A percentile compares a stretch with the other conserved stretches of the same genome.
Evolutionary conservation across 2,329 filamentous ascomycete genomes (phyloP).

Genomic region (Trichoderma breve): DNA sequence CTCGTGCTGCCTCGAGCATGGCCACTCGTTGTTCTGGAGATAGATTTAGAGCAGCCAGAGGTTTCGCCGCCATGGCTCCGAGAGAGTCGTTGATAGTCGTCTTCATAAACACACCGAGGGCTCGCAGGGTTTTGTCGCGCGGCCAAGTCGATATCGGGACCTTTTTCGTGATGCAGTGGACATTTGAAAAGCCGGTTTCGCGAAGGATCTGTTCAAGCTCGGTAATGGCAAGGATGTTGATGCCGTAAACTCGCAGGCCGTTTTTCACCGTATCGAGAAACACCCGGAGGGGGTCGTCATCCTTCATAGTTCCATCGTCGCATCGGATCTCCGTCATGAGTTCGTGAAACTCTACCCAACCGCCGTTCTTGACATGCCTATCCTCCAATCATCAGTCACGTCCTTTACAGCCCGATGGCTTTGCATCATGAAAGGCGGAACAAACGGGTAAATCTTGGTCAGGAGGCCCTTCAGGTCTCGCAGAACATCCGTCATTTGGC

Average conservation of each 20-base stretch:
- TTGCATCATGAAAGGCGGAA: background rate
- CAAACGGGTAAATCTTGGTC: slow-evolving; percentile 36
- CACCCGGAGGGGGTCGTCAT: slow-evolving; percentile 38
- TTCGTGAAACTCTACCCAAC: slow-evolving; percentile 53
- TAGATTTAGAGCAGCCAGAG: slow-evolving; percentile 40
- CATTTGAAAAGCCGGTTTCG: slow-evolving; percentile 44
- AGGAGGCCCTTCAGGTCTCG: slow-evolving; percentile 51
- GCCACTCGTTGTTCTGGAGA: slow-evolving; percentile 35
- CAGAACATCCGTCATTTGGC: slow-evolving; percentile 49
- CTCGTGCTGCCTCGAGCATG: slow-evolving; percentile 33
- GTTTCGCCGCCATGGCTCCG: slow-evolving; percentile 42
- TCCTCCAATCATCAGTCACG: slow-evolving; percentile 15
- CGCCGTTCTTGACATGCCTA: slow-evolving; percentile 45
- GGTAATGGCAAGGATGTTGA: slow-evolving; percentile 37
- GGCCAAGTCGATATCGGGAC: slow-evolving; percentile 49
- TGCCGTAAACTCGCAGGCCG: slow-evolving; percentile 38
- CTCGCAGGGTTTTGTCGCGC: slow-evolving; percentile 39
- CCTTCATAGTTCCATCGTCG: slow-evolving; percentile 45
- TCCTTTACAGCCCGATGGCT: too few relatives aligned
- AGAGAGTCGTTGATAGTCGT: slow-evolving; percentile 42
- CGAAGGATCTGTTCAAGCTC: slow-evolving; percentile 38
- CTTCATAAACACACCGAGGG: slow-evolving; percentile 46
- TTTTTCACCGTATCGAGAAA: slow-evolving; percentile 35
- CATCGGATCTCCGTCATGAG: slow-evolving; percentile 41
- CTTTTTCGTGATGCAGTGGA: slow-evolving; percentile 42